Percentiles rank a stretch among this genome's conserved stretches.
These are phyloP conservation scores for Helotiales sp. DNA, from an alignment of 2,329 filamentous ascomycete genomes.

Conservation along the genomic window DNA sequence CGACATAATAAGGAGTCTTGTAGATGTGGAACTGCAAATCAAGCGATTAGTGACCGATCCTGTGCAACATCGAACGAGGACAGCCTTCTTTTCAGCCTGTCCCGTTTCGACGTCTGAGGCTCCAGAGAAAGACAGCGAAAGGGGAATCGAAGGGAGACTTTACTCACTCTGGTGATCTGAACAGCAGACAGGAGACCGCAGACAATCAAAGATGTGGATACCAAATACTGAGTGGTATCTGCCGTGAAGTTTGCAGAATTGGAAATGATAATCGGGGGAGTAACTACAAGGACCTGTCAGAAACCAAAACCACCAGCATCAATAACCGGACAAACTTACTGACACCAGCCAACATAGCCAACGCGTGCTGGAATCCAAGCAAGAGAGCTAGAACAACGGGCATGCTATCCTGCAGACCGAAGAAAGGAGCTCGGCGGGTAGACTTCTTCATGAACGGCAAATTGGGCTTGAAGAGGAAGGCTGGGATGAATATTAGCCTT, in stretches of 20 bases:
- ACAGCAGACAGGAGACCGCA: constrained; percentile 75
- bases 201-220: constrained; percentile 67
- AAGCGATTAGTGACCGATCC: not conserved
- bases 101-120: not conserved
- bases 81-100: too few relatives aligned
- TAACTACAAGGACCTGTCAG: constrained; percentile 66
- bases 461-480: constrained; percentile 75
- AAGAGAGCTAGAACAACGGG: constrained; percentile 75
- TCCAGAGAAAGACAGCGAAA: not conserved
- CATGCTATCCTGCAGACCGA: constrained; percentile 80
- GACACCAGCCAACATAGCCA: constrained; percentile 70
- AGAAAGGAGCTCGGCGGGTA: constrained; percentile 71
- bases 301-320: not conserved
- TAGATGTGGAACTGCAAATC: constrained; percentile 67
- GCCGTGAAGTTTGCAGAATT: constrained; percentile 60
- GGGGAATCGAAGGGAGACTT: not conserved
- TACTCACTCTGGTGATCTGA: constrained; percentile 65
- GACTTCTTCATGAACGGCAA: constrained; percentile 78
- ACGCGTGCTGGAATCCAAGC: constrained; percentile 75
- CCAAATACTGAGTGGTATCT: constrained; percentile 70
- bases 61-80: not conserved
- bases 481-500: constrained; percentile 27
- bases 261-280: constrained; percentile 75
- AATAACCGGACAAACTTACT: not conserved
- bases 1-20: constrained; percentile 73